A percentile compares a stretch with the other conserved stretches of the same genome.
phyloP scores from a whole-genome alignment of 768 basidiomycete species.

The Termitomyces sp. region DNA sequence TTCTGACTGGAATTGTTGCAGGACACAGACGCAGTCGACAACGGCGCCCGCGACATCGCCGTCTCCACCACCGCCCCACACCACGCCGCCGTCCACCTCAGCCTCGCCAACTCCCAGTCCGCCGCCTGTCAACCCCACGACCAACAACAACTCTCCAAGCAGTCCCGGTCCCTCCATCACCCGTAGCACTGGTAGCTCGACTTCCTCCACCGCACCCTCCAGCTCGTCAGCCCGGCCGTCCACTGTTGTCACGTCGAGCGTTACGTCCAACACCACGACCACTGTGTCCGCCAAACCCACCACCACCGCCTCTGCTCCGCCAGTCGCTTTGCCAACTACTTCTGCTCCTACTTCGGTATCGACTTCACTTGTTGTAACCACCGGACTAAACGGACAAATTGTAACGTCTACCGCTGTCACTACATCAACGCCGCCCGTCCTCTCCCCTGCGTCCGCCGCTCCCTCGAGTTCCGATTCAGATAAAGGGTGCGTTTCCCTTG shows the following conservation, averaged over 20 bases:
- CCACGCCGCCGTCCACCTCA: no score
- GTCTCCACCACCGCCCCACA: no score
- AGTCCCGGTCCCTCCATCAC: not conserved
- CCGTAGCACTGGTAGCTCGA: not conserved
- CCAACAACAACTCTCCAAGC: no score
- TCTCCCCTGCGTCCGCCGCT: not conserved
- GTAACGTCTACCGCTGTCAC: not conserved
- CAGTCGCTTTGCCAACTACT: not conserved
- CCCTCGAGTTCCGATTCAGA: not conserved
- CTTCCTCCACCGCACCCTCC: not conserved
- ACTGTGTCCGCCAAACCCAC: not conserved
- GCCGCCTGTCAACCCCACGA: no score
- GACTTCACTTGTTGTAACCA: not conserved
- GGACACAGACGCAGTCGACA: no score
- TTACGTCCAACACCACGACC: not conserved
- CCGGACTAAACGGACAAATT: not conserved
- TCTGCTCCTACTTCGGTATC: not conserved
- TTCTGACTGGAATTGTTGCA: no score
- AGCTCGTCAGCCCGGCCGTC: not conserved
- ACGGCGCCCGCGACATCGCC: no score
- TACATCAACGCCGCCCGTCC: not conserved
- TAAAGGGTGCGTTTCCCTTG: not conserved
- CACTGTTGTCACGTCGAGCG: not conserved
- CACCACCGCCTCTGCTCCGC: not conserved
- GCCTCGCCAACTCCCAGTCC: no score